phyloP scores from a whole-genome alignment of 306 rosid genomes.

The Cicer cuneatum region DNA sequence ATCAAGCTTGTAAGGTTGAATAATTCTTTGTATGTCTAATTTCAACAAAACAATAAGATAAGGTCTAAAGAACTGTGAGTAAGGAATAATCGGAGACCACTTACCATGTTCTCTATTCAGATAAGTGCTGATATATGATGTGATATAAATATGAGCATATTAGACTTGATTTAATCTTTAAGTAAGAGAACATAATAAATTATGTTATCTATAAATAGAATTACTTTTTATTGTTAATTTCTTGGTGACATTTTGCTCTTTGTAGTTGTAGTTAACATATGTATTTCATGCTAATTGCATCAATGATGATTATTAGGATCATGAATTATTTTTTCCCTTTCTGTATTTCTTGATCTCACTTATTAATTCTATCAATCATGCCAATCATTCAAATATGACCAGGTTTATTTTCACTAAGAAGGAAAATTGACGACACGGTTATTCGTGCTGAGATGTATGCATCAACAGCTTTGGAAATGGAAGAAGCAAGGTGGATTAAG shows the following conservation, averaged over 20 bases:
- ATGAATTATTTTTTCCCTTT: conserved; percentile 2
- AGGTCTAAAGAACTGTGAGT: conserved; percentile 5
- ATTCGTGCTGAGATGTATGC: conserved; percentile 75
- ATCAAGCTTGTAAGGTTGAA: conserved; percentile 4
- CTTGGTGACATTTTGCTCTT: neutral
- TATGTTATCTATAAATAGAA: neutral
- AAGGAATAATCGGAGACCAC: neutral
- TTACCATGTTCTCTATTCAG: conserved; percentile 2
- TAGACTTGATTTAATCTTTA: conserved; percentile 1
- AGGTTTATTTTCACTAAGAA: conserved; percentile 78
- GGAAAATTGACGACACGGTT: conserved; percentile 80
- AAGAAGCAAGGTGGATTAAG: conserved; percentile 69
- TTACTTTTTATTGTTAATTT: conserved; percentile 28
- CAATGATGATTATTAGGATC: neutral
- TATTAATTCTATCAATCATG: conserved; percentile 32
- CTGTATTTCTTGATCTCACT: conserved; percentile 26
- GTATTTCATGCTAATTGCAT: conserved; percentile 18
- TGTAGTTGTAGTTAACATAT: neutral
- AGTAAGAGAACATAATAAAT: no score
- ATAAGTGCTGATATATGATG: neutral
- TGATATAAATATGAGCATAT: neutral
- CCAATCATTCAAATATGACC: conserved; percentile 32
- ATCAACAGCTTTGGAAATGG: conserved; percentile 72
- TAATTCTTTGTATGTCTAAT: neutral
- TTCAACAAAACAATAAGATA: neutral